Percentiles rank a stretch among this genome's conserved stretches.
Evolutionary conservation across 2,329 filamentous ascomycete species (phyloP).

Genomic region (Penicillium crustosum): DNA sequence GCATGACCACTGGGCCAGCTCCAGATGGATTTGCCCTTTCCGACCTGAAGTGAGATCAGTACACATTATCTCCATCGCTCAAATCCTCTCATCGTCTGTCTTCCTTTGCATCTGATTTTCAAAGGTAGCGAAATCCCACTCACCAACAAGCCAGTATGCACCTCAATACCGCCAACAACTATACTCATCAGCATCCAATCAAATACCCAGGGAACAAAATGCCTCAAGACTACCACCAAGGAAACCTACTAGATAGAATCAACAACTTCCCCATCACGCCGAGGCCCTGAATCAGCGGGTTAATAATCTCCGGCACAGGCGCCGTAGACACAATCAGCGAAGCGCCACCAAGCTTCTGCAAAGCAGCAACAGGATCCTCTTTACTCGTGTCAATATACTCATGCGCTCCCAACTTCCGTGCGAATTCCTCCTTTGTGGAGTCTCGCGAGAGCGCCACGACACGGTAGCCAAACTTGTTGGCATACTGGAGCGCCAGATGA

Average conservation of each 20-base stretch:
- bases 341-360: not conserved
- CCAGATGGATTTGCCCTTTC: not conserved
- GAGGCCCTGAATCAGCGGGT: slow-evolving; percentile 27
- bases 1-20: slow-evolving; percentile 55
- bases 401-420: not conserved
- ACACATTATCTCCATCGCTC: not conserved
- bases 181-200: not conserved
- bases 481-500: slow-evolving; percentile 56
- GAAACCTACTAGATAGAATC: not conserved
- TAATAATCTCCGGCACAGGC: slow-evolving; percentile 37
- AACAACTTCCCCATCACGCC: slow-evolving; percentile 16
- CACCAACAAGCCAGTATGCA: not conserved
- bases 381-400: slow-evolving; percentile 39
- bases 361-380: slow-evolving; percentile 3
- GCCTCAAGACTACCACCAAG: no score
- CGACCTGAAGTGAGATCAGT: not conserved
- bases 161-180: not conserved
- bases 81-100: not conserved
- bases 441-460: slow-evolving; percentile 32
- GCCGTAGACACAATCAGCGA: slow-evolving; percentile 30
- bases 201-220: not conserved
- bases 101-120: not conserved
- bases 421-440: slow-evolving; percentile 39
- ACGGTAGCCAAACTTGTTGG: slow-evolving; percentile 53
- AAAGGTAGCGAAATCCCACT: not conserved